Evolutionary conservation across 176 grass and related monocot species (phyloP).

Genomic region (Areca catechu): DNA sequence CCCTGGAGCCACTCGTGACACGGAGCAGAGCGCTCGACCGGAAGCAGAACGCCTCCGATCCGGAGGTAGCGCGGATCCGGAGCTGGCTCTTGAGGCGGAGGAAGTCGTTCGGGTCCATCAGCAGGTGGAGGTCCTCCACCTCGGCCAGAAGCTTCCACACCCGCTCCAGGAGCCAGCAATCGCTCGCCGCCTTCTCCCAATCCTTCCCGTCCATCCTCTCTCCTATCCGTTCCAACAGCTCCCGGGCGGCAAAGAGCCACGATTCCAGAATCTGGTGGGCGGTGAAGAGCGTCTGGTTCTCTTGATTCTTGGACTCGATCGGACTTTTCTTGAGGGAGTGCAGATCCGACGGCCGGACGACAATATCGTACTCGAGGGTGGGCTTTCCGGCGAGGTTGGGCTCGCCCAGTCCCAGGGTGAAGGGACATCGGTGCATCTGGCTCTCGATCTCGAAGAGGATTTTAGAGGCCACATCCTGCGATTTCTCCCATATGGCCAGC

Average conservation of each 20-base stretch:
- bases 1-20: constrained; percentile 36
- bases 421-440: constrained; percentile 73
- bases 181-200: constrained; percentile 59
- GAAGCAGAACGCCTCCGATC: constrained; percentile 70
- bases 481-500: constrained; percentile 69
- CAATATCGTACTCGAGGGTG: constrained; percentile 68
- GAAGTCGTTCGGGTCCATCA: constrained; percentile 94
- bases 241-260: constrained; percentile 52
- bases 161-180: constrained; percentile 78
- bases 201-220: constrained; percentile 39
- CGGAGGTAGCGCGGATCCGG: constrained; percentile 34
- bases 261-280: constrained; percentile 84
- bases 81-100: constrained; percentile 84
- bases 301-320: constrained; percentile 42
- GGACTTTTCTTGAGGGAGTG: constrained; percentile 51
- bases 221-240: constrained; percentile 44
- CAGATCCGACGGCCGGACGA: constrained; percentile 67
- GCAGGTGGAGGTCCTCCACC: constrained; percentile 78
- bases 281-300: constrained; percentile 54
- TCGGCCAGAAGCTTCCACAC: constrained; percentile 82
- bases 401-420: constrained; percentile 81
- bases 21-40: constrained; percentile 49
- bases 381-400: constrained; percentile 92
- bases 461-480: constrained; percentile 47
- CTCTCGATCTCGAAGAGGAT: constrained; percentile 68